Base-by-base conservation (phyloP, 2,329 filamentous ascomycete species). In the Phoma sp. region DNA sequence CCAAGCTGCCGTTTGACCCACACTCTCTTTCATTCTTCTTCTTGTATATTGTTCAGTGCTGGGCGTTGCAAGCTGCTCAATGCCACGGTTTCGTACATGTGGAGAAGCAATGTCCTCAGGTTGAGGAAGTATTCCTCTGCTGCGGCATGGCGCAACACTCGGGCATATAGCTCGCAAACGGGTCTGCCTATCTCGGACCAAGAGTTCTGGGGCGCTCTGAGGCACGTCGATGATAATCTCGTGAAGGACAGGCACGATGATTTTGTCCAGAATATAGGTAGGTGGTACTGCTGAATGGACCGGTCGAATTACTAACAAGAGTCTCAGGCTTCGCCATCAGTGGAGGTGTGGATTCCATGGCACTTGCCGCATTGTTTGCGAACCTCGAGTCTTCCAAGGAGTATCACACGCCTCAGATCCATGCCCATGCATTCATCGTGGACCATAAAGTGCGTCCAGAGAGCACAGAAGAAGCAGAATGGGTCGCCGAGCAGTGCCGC, bases 341-440 rank as follows among this genome's bases (percentile, higher is more conserved):
- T 70, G 95, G 95, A 22, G 95, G 95, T 7, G 90, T 95, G 35
- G 95, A 99, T 75, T 98, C 94, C n/a, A 99, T 98, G 93, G 94
- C 94, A 25, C 81, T 99, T 57, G 92, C 92, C 51, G 87, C 81
- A 57, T 82, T 98, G 32, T 91, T 90, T 71, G 75, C 79, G 40
- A 62, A 65, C 41, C 62, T 57, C 43, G 49, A 47, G 39, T 48
- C 33, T 62, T 39, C 33, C 2, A 35, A 61, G n/a, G 8, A 41
- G 10, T 4, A 12, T 4, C 22, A 10, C 43, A 64, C 52, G 44
- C 63, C 66, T 24, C 29, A 70, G 40, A 62, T 66, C 21, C 25
- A 71, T 13, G 77, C 83, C 19, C 80, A 79, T 39, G 85, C 81
- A 0, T 85, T 87, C 63, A 82, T 88, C 32, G 82, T 88, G 12